Evolutionary conservation across 2,329 filamentous ascomycete species (phyloP).

Genomic region (Colletotrichum sublineola): DNA sequence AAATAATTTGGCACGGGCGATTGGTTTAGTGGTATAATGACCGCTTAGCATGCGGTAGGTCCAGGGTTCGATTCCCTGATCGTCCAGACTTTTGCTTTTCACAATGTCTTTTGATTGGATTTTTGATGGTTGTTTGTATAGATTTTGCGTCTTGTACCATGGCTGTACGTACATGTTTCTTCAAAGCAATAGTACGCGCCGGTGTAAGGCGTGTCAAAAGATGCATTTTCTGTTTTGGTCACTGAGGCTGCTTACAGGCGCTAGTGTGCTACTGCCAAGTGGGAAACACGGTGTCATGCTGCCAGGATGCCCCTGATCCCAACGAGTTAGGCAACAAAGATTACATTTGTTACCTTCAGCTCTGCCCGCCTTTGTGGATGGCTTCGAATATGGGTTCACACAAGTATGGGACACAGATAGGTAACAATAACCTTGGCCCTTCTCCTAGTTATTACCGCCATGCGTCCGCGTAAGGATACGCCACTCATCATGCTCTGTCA

Average conservation of each 20-base stretch:
- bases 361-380: not conserved
- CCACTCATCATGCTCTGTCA: not conserved
- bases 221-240: not conserved
- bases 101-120: rapidly evolving
- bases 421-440: not conserved
- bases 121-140: too few species aligned
- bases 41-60: constrained; percentile 38
- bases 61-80: constrained; percentile 35
- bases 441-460: not conserved
- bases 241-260: constrained; percentile 17
- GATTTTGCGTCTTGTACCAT: too few species aligned
- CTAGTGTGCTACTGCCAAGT: not conserved
- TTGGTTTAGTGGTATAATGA: constrained; percentile 40
- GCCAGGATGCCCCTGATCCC: too few species aligned
- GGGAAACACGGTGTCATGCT: too few species aligned
- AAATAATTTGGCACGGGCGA: not conserved
- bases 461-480: not conserved
- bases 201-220: not conserved
- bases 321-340: too few species aligned
- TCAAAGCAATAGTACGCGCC: not conserved
- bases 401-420: too few species aligned
- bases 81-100: not conserved
- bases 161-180: too few species aligned
- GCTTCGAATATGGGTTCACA: too few species aligned
- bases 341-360: not conserved